phyloP scores from a whole-genome alignment of 352 stramenopile genomes.

The Pythium dissotocum region DNA sequence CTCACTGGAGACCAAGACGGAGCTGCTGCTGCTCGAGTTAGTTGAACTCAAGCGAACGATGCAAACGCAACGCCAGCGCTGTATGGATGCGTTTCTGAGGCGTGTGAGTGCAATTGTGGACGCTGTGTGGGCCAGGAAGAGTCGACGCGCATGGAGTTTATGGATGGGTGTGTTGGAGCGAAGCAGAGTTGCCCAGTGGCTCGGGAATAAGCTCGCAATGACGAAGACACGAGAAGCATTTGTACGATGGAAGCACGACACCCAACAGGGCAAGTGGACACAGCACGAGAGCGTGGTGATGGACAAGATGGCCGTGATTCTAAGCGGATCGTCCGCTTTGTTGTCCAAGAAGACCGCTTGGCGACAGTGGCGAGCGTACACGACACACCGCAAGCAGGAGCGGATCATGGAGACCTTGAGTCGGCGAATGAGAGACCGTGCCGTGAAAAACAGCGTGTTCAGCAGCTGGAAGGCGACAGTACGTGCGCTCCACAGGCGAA shows the following conservation, averaged over 20 bases:
- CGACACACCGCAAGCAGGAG: constrained; percentile 1
- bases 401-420: constrained; percentile 6
- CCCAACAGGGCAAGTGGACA: constrained; percentile 1
- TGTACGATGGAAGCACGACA: constrained; percentile 8
- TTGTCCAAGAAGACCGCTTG: constrained; percentile 15
- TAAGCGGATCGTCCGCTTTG: background rate
- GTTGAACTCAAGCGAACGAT: constrained; percentile 19
- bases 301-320: constrained; percentile 8
- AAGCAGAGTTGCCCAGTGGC: background rate
- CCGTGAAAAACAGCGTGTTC: background rate
- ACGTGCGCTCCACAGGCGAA: background rate
- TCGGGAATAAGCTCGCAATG: background rate
- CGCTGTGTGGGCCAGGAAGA: background rate
- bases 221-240: background rate
- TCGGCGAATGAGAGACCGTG: background rate
- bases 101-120: constrained; percentile 12
- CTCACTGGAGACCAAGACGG: constrained; percentile 25
- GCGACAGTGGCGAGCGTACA: constrained; percentile 5
- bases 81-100: constrained; percentile 13
- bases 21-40: constrained; percentile 30
- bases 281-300: constrained; percentile 3
- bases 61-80: constrained; percentile 13
- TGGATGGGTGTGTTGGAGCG: background rate
- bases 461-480: background rate
- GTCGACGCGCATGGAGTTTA: background rate